Base-by-base conservation (phyloP, 208 protist genomes). In the Wallacemonas collosoma region DNA sequence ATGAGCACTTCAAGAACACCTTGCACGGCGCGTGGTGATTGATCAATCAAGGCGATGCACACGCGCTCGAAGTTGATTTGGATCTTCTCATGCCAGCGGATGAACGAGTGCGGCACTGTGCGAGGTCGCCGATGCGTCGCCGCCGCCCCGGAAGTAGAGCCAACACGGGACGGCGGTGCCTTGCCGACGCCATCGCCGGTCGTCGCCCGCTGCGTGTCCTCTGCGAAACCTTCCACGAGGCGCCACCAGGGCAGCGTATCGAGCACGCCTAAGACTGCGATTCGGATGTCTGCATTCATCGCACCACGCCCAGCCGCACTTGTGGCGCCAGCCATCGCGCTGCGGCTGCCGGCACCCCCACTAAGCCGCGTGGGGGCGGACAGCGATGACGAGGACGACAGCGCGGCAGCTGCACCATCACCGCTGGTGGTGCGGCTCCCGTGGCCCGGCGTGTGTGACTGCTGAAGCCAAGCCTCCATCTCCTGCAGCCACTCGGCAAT, bases 211-310 rank as follows among this genome's bases (percentile, higher is more conserved):
- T 43, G 43, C 62, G 54, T 2, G 69, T 12, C 72, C 41, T 68
- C 51, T 50, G 71, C 66, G 8, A 86, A 80, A 2, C 73, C 74
- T 60, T 89, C 85, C 17, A 95, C 79, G 8, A 95, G 77, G 15
- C 90, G 82, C 90, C 86, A 93, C 88, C 90, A 95, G 55, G 90
- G 90, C 81, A 95, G 84, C 7, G 87, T 93, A 58, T 89, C 73
- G 54, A 95, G 78, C 15, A 93, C 86, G 40, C 82, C 87, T 36
- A 95, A 75, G 14, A 95, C 80, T 0, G 87, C 77, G n/a, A 89
- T 71, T 4, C 87, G 86, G 38, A 94, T 51, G 57, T 94, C 89
- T 7, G 73, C 64, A 17, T 41, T 69, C 51, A 58, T 72, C 17
- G 74, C 56, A 41, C 56, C 68, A 53, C 51, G 11, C 36, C 64